A percentile compares a stretch with the other conserved stretches of the same genome.
Evolutionary conservation across 2,329 filamentous ascomycete genomes (phyloP).

Genomic region (Aspergillus proliferans): DNA sequence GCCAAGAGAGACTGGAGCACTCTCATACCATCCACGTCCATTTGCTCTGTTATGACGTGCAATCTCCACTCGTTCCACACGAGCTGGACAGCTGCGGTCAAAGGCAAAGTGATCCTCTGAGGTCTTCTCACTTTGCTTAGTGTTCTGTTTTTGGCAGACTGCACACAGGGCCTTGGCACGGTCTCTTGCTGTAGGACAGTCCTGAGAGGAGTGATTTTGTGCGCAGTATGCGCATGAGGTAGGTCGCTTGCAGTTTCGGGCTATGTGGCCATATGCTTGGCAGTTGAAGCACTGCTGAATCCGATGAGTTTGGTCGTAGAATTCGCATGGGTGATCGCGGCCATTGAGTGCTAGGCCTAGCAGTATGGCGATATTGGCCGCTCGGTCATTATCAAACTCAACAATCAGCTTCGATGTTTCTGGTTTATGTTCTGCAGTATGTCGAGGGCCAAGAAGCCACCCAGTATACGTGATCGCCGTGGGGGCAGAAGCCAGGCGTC

Average conservation of each 20-base stretch:
- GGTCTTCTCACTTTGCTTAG: not conserved
- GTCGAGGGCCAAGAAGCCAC: too few species aligned
- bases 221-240: not conserved
- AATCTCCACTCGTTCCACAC: not conserved
- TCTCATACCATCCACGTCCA: not conserved
- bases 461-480: too few species aligned
- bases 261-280: conserved; percentile 1
- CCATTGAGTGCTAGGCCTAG: not conserved
- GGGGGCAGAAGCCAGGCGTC: too few species aligned
- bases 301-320: not conserved
- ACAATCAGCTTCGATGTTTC: too few species aligned
- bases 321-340: not conserved
- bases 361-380: not conserved
- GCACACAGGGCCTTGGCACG: not conserved
- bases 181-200: not conserved
- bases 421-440: too few species aligned
- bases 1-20: too few species aligned
- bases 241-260: not conserved
- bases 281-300: conserved; percentile 1
- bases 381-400: not conserved
- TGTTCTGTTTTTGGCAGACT: not conserved
- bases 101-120: conserved; percentile 1
- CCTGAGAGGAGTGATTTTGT: not conserved
- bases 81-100: not conserved
- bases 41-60: not conserved